Base-by-base conservation (phyloP, 2,329 filamentous ascomycete genomes). In the Aspergillus tanneri region DNA sequence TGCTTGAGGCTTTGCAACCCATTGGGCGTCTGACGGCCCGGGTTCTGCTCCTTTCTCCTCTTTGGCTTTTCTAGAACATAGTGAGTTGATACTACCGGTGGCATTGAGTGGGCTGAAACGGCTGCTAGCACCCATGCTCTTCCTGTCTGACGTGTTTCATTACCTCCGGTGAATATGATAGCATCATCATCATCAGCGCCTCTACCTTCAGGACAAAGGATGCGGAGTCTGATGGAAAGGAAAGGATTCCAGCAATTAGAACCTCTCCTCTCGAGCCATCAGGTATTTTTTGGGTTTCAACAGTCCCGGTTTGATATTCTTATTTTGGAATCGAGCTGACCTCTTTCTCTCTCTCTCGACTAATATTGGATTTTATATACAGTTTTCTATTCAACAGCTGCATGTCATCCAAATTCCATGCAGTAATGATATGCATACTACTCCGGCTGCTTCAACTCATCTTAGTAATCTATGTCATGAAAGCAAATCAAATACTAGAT, bases 41-140 rank as follows among this genome's bases (percentile, higher is more conserved):
- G 48, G 38, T 47, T 37, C 18, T 28, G 24, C 38, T 40, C 23
- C 24, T 22, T n/a, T 34, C 30, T 34, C 32, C 38, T 23, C 30
- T 53, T 50, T 48, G 44, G 44, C 30, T 48, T 54, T 52, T 50
- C 49, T 52, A 47, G 51, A 55, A 50, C 43, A 41, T 40, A 44
- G 36, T 52, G 40, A 41, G 41, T 44, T 46, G 49, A 37, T 46
- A 46, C 41, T 44, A 53, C 35, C 37, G 39, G 47, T 52, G 51
- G 37, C 8, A 34, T 34, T 18, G 28, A 34, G 9, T 16, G 14
- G n/a, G 28, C 30, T 43, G 21, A 22, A 32, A 18, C 39, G 34
- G 27, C 32, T 34, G 16, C 30, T 9, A 19, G 30, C 35, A 43
- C 30, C 49, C 46, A 50, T 36, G 44, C 48, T 51, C n/a, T n/a